Evolutionary conservation across 495 filamentous ascomycete species (phyloP), one percentile per base, ranked within the genome.

Genomic region (Aspergillus funiculosus): DNA sequence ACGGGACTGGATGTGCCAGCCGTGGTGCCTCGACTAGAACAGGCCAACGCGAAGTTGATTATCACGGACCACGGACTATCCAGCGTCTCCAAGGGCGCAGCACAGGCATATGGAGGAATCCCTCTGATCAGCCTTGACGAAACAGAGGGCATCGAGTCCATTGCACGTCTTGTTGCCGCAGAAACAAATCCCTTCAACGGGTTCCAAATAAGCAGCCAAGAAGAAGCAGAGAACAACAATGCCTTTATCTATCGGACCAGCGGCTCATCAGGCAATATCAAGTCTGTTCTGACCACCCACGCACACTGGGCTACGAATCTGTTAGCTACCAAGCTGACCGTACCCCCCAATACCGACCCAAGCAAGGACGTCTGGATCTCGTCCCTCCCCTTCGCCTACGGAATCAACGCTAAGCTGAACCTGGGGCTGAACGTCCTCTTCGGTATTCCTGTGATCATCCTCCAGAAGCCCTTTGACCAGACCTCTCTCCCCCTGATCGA

Each of bases 201-300:
- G 9, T 49, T 49, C 29, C 25, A 13, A 4, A 20, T 49, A 1
- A 28, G 13, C 15, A 34, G 28, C 5, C 24, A 22, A 2, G 8
- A 31, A 15, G 20, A 36, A 17, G 34, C 48, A 13, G 48, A 44
- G 1, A 13, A 11, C 6, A 22, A 27, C 48, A 29, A 45, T 18
- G 49, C 52, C 13, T 54, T 60, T 32, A 36, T 60, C 40, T 53
- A 59, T 25, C 56, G 56, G 15, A 59, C 56, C 13, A 56, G 53
- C 26, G 56, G 56, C 5, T 57, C 56, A 15, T 53, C 53, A 15
- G 56, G 53, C 22, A 43, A 19, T 13, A 51, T 59, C 41, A 59
- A 59, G 26, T 50, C 52, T 9, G 56, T 59, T 10, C 25, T 59
- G 6, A 59, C 56, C n/a, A 52, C 48, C 15, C 56, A 59, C 39